phyloP scores from a whole-genome alignment of 139 green algal species.

The Chlamydomonas sp. region DNA sequence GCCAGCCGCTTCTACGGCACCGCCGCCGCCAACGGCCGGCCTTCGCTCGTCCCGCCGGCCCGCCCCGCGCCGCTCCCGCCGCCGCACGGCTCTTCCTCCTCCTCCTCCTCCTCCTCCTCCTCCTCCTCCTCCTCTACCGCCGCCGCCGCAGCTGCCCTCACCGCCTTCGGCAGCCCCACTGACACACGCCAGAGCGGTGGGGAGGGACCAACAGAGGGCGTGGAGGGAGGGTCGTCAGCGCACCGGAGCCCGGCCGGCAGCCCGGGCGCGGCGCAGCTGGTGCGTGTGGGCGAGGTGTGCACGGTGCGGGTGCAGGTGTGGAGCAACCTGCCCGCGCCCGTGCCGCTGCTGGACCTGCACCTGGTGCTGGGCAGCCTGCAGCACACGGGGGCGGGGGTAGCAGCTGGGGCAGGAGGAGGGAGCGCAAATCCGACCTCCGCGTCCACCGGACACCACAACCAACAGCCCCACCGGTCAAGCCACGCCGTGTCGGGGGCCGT shows the following conservation, averaged over 20 bases:
- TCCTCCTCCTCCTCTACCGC: background rate
- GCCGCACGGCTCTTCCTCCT: background rate
- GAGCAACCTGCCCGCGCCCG: constrained; percentile 26
- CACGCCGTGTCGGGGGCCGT: no score
- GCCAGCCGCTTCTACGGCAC: constrained; percentile 22
- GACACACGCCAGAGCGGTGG: background rate
- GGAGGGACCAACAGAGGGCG: background rate
- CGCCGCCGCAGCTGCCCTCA: background rate
- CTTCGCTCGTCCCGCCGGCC: constrained; percentile 16
- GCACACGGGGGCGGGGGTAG: background rate
- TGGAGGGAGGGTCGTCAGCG: no score
- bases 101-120: background rate
- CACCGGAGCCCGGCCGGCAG: no score
- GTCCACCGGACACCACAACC: no score
- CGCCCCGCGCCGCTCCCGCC: background rate
- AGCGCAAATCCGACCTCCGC: no score
- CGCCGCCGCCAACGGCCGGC: background rate
- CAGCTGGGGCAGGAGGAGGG: background rate
- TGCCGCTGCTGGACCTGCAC: constrained; percentile 13
- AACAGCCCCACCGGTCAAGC: no score
- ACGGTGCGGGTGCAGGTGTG: background rate
- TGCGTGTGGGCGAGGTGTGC: constrained; percentile 32
- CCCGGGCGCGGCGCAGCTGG: background rate
- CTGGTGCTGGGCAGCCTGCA: constrained; percentile 30
- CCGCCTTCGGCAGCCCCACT: no score